phyloP scores from a whole-genome alignment of 1,284 basidiomycete genomes.

The Athelia psychrophila region DNA sequence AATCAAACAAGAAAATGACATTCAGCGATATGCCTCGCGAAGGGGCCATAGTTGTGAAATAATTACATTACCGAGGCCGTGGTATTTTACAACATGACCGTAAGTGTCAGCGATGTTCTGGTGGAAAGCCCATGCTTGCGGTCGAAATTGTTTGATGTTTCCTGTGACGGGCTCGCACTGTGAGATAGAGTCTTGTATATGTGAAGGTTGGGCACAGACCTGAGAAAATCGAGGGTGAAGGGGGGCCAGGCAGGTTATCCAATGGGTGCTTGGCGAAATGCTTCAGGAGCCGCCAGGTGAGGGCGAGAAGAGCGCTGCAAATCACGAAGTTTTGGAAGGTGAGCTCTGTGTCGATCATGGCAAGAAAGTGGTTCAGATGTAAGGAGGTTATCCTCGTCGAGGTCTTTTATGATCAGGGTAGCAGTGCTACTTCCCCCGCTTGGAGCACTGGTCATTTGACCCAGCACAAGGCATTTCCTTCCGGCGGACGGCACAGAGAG shows the following conservation, averaged over 20 bases:
- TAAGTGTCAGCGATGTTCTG: conserved; percentile 18
- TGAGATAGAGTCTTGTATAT: not conserved
- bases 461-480: too few relatives aligned
- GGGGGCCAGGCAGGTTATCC: conserved; percentile 12
- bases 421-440: too few relatives aligned
- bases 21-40: not conserved
- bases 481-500: too few relatives aligned
- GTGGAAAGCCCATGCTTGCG: conserved; percentile 11
- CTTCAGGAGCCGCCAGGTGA: too few relatives aligned
- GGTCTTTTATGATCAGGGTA: too few relatives aligned
- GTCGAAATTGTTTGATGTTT: conserved; percentile 7
- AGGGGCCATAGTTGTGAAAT: not conserved
- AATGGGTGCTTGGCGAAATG: not conserved
- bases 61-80: not conserved
- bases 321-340: too few relatives aligned
- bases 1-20: too few relatives aligned
- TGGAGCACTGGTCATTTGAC: too few relatives aligned
- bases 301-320: too few relatives aligned
- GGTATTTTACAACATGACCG: conserved; percentile 25
- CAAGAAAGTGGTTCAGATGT: too few relatives aligned
- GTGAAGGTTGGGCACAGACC: conserved; percentile 6
- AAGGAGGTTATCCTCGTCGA: too few relatives aligned
- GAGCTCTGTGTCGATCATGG: too few relatives aligned
- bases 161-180: not conserved
- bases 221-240: conserved; percentile 10